Evolutionary conservation across 768 basidiomycete genomes (phyloP), one percentile per base, ranked within the genome.

Genomic region (Rhodotorula toruloides): DNA sequence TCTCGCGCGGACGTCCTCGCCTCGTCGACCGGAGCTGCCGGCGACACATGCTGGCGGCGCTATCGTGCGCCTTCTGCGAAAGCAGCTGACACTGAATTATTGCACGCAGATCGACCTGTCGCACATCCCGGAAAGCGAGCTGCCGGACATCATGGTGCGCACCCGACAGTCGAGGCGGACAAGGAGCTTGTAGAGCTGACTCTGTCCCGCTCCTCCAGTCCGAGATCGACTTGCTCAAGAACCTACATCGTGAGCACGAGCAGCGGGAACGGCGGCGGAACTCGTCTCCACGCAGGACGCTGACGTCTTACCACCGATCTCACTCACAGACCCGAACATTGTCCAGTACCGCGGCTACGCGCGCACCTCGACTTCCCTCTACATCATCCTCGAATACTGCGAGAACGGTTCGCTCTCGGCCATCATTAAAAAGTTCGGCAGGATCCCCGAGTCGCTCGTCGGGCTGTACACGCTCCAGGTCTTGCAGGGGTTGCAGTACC

Each of bases 321-420:
- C 19, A 16, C 61, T 40, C 25, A 29, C 77, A 94, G 92, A 98
- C 76, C 82, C 87, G 47, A 98, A 98, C 77, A 98, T 99, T 76
- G 96, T 98, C 76, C 94, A 99, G 79, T 99, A 99, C 81, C 93
- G 94, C 75, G 96, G 96, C 19, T 98, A 94, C 74, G 90, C 91
- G 76, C 91, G 92, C 80, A 93, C 91, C 57, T 85, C 86, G 61
- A 90, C 96, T 74, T 91, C 86, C 77, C 81, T 99, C 65, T 94
- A 94, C 78, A 99, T 99, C 78, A 91, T 99, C 73, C 83, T 99
- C 53, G 96, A 97, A 87, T 94, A 93, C 76, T 98, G 96, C 80
- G 96, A 99, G 82, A 99, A 99, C 75, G 96, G 96, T 25, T 96
- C 91, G 10, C 81, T 99, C 13, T 90, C 94, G 76, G 89, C 87